Evolutionary conservation across 2,329 filamentous ascomycete species (phyloP), one percentile per base, ranked within the genome.

Genomic region (Hypomyces rosellus): DNA sequence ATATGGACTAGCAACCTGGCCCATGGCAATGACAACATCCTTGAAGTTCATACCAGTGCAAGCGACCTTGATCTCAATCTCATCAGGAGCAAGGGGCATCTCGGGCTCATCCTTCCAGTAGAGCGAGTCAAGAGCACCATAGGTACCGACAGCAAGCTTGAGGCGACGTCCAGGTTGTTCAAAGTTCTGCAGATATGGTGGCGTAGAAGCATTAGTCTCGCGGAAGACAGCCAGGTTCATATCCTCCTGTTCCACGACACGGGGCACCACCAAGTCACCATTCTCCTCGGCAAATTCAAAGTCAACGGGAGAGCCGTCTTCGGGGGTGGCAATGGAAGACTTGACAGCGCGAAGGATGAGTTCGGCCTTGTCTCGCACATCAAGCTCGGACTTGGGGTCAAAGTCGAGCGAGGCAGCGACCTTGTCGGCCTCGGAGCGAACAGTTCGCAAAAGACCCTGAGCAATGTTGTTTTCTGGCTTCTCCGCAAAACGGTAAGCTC

Each of bases 391-490:
- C 8, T 59, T 54, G 4, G 67, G 67, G 34, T 76, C 71, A 1
- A 77, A 60, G 45, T 77, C 74, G 0, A 78, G 61, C 1, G 70
- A 74, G 1, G 71, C 70, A 14, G 73, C 71, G 12, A 65, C 65
- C 44, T 74, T 69, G 20, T 67, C 65, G 1, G 70, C 69, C 55
- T 77, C 74, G 1, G 74, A 75, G 1, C 74, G 72, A 18, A 76
- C 64, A 1, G 69, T 71, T 33, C 74, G 66, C 51, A 70, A 67
- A 3, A 77, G 61, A 30, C 74, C 74, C 8, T 69, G 66, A 0
- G 74, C 63, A 63, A 77, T 71, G 57, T 74, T 74, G 45, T 67
- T 59, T 42, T 70, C 64, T 3, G 66, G 72, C 52, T 62, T 66
- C 11, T 61, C 53, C 4, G 66, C 65, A 30, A 62, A 63, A 14